A percentile compares a stretch with the other conserved stretches of the same genome.
phyloP scores from a whole-genome alignment of 2,329 filamentous ascomycete species.

The Lasiodiplodia theobromae region DNA sequence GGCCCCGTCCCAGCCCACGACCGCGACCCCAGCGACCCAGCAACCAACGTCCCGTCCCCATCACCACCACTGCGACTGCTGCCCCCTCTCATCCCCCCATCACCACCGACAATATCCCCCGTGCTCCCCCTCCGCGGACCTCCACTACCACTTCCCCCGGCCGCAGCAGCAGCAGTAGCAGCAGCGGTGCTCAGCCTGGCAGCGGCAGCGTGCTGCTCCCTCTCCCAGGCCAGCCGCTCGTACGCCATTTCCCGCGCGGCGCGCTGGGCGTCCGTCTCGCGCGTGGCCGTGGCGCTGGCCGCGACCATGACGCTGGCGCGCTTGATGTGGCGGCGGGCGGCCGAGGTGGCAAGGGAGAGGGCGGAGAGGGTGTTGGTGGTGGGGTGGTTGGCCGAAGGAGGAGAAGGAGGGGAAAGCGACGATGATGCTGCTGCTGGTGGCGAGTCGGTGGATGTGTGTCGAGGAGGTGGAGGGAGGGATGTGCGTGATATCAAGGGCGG shows the following conservation, averaged over 20 bases:
- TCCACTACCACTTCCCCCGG: background rate
- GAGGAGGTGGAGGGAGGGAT: background rate
- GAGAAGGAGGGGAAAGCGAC: background rate
- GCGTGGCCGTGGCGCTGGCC: slow-evolving; percentile 35
- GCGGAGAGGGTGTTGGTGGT: background rate
- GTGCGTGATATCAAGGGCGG: background rate
- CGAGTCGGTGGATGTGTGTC: background rate
- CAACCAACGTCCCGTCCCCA: background rate
- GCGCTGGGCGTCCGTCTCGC: slow-evolving; percentile 44
- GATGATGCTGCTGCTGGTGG: background rate
- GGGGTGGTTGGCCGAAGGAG: background rate
- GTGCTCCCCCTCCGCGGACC: background rate
- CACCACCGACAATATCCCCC: background rate
- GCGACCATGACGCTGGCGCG: slow-evolving; percentile 29
- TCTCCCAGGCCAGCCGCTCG: slow-evolving; percentile 49
- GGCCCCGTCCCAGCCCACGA: background rate
- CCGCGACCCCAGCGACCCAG: background rate
- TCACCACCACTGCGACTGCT: background rate
- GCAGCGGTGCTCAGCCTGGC: background rate
- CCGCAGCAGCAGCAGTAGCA: no score
- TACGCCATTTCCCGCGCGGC: slow-evolving; percentile 46
- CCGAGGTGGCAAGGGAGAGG: background rate
- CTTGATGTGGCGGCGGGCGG: slow-evolving; percentile 31
- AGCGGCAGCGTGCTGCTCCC: slow-evolving; percentile 35
- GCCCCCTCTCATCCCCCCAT: background rate